Evolutionary conservation across 2,329 filamentous ascomycete species (phyloP).

Genomic region (Fusarium succisae): DNA sequence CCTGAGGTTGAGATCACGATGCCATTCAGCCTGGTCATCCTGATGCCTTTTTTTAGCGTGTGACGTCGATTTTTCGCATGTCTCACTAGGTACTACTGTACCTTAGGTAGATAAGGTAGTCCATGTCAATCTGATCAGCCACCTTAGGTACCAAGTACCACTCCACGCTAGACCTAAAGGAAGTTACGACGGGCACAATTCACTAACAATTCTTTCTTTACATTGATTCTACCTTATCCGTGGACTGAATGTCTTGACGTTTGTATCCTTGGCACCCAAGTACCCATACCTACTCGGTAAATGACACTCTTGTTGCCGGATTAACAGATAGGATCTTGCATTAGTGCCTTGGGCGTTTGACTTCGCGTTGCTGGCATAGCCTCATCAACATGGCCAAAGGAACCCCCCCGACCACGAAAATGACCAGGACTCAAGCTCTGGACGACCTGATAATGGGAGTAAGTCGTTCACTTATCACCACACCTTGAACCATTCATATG

Average conservation of each 20-base stretch:
- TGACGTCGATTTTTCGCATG: slow-evolving; percentile 7
- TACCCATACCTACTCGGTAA: neutral
- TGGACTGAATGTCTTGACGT: neutral
- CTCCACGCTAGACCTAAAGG: slow-evolving; percentile 18
- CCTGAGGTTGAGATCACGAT: neutral
- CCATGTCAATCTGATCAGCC: neutral
- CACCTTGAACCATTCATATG: neutral
- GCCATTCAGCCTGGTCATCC: neutral
- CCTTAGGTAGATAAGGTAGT: too few species aligned
- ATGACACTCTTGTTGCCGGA: neutral
- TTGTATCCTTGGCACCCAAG: neutral
- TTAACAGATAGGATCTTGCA: neutral
- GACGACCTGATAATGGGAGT: slow-evolving; percentile 68
- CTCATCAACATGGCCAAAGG: slow-evolving; percentile 26
- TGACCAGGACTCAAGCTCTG: slow-evolving; percentile 42
- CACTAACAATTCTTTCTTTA: slow-evolving; percentile 30
- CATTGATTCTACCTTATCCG: neutral
- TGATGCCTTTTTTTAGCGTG: neutral
- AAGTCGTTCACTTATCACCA: slow-evolving; percentile 42
- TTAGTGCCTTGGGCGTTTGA: too few species aligned
- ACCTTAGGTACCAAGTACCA: neutral
- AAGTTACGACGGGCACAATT: slow-evolving; percentile 14
- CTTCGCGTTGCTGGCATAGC: neutral
- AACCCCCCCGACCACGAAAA: slow-evolving; percentile 10
- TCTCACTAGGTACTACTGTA: neutral